Base-by-base conservation (phyloP, 257 asterid species). In the Solanum bukasovii region DNA sequence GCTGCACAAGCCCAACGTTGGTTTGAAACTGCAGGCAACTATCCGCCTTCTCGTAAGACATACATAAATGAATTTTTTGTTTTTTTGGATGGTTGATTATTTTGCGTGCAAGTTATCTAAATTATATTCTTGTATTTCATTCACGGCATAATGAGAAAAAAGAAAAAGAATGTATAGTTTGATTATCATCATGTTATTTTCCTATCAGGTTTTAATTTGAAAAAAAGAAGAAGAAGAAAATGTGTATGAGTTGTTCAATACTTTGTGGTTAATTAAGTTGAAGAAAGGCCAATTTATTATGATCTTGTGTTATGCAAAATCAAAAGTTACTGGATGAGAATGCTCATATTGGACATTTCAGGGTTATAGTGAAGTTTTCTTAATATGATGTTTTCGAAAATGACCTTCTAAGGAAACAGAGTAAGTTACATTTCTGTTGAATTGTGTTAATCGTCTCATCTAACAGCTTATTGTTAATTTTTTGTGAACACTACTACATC, bases 1-100 rank as follows among this genome's bases (percentile, higher is more conserved):
- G 90, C 93, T 40, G 88, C 89, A 86, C 93, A 93, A 89, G 93
- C 93, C 13, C 96, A 95, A 86, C 91, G 90, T 12, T 96, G 99
- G 99, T 96, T 96, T 70, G 90, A 92, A 42, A 75, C 75, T n/a
- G 63, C 77, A 8, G 87, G 87, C 37, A 84, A 63, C 75, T 84
- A 84, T 84, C 63, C 78, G 9, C 52, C 87, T 37, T 84, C 87
- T 84, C 87, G 87, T 84, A 84, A 84, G 87, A 31, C 56, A 40
- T 84, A 27, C 2, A 59, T n/a, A 35, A 13, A 23, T 3, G 34
- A 21, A 0, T 23, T 31, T 11, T 7, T 35, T 14, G 8, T 16
- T 6, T 13, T 25, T 56, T 83, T 84, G 5, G 5, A 33, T 73
- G 81, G 81, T 73, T 73, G 46, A 33, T 34, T 72, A 35, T n/a